phyloP scores from a whole-genome alignment of 1,284 basidiomycete genomes.

The Vanrija sp. region DNA sequence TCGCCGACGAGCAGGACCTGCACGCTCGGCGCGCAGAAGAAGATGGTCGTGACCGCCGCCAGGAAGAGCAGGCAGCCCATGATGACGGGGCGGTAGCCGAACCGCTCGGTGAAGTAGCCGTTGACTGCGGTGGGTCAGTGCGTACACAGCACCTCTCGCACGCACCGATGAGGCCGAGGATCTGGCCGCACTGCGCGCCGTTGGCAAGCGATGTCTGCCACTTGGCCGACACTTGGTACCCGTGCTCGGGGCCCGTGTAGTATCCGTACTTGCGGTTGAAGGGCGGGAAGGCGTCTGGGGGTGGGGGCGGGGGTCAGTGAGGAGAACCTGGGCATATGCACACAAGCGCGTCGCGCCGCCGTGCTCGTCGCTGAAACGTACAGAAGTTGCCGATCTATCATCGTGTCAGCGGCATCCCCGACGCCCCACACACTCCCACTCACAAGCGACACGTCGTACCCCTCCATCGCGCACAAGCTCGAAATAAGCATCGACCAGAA shows the following conservation, averaged over 20 bases:
- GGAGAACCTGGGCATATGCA: too few relatives aligned
- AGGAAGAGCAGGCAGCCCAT: conserved; percentile 29
- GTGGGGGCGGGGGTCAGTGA: too few relatives aligned
- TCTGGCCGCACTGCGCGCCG: conserved; percentile 42
- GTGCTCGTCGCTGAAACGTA: neutral
- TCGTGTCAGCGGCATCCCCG: conserved; percentile 26
- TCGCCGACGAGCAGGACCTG: conserved; percentile 31
- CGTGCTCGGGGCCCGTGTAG: conserved; percentile 1
- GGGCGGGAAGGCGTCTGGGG: conserved; percentile 33
- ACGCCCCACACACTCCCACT: neutral
- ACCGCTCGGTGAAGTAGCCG: conserved; percentile 45
- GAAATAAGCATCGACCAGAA: conserved; percentile 49
- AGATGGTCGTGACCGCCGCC: conserved; percentile 34
- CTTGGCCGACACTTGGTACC: conserved; percentile 42
- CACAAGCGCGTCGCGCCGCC: too few relatives aligned
- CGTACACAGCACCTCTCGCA: neutral
- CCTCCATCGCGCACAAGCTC: conserved; percentile 52
- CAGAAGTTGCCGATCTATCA: conserved; percentile 37
- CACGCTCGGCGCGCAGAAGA: conserved; percentile 35
- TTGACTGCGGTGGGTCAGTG: conserved; percentile 16
- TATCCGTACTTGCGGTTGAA: conserved; percentile 43
- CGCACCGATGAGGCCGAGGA: conserved; percentile 46
- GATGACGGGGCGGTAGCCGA: conserved; percentile 39
- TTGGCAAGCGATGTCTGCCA: conserved; percentile 52
- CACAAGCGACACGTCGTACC: conserved; percentile 3